A percentile compares a stretch with the other conserved stretches of the same genome.
Conservation (phyloP, 1,284 basidiomycete species). For the Tranzscheliella williamsii region DNA sequence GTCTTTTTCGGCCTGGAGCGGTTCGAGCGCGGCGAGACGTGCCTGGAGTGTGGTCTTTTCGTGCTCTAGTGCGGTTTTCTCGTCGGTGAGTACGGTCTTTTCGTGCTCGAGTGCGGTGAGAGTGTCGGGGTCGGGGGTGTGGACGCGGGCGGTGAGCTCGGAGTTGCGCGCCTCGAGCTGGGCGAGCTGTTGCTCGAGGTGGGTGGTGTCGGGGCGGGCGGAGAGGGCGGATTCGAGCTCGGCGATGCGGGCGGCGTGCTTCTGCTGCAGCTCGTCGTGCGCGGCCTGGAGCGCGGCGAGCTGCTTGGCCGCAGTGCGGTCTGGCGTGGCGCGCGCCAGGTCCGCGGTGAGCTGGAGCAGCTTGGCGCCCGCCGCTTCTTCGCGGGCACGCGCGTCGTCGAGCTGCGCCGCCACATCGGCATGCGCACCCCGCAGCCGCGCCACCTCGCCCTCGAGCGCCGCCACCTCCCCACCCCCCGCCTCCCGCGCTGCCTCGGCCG, state of each 20-base stretch:
- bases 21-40: no score
- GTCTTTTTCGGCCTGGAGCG: conserved; percentile 50
- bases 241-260: conserved; percentile 8
- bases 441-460: conserved; percentile 9
- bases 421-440: conserved; percentile 16
- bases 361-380: conserved; percentile 17
- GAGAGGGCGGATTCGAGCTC: conserved; percentile 10
- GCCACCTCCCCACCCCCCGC: conserved; percentile 10
- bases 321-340: conserved; percentile 18
- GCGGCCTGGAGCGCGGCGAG: conserved; percentile 19
- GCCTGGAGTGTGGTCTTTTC: no score
- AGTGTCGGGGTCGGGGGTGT: no score
- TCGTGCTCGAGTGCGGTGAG: no score
- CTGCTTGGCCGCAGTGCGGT: conserved; percentile 14
- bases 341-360: conserved; percentile 25
- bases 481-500: conserved; percentile 4
- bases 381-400: conserved; percentile 3
- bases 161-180: no score
- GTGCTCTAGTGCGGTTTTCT: no score
- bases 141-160: no score
- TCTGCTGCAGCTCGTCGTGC: conserved; percentile 30
- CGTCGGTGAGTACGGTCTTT: no score
- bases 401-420: conserved; percentile 7
- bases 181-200: no score
- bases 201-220: no score